phyloP scores from a whole-genome alignment of 2,329 filamentous ascomycete species.

The Fusarium goolgardi region DNA sequence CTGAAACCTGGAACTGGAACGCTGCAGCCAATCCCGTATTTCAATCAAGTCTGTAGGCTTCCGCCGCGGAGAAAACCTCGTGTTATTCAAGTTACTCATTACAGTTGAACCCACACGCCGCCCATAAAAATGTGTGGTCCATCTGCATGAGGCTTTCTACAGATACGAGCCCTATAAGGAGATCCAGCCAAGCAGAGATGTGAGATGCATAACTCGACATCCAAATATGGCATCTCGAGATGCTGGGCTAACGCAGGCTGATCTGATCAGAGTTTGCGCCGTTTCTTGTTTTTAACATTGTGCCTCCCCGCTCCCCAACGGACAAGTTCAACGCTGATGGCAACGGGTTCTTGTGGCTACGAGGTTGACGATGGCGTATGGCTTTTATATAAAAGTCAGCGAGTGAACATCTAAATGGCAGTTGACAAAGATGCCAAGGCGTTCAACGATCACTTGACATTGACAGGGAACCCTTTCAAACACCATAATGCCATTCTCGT shows the following conservation, averaged over 20 bases:
- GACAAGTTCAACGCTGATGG: constrained; percentile 6
- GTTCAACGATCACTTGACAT: constrained; percentile 11
- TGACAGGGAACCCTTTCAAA: constrained; percentile 1
- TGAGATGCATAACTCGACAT: constrained; percentile 6
- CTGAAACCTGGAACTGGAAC: background rate
- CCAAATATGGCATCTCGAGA: constrained; percentile 32
- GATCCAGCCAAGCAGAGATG: constrained; percentile 19
- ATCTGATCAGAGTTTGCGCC: constrained; percentile 32
- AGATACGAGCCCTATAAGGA: constrained; percentile 37
- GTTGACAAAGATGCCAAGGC: constrained; percentile 4
- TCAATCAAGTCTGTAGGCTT: constrained; percentile 23
- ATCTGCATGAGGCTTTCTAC: constrained; percentile 28
- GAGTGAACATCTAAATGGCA: background rate
- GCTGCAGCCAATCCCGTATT: constrained; percentile 28
- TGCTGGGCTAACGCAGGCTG: constrained; percentile 13
- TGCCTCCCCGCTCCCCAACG: constrained; percentile 16
- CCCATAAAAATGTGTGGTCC: constrained; percentile 23
- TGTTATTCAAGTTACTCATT: constrained; percentile 13
- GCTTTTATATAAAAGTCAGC: background rate
- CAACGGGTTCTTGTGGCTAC: constrained; percentile 4
- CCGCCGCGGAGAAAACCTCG: constrained; percentile 15
- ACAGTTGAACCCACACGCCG: constrained; percentile 35
- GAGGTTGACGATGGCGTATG: constrained; percentile 1
- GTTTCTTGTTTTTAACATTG: constrained; percentile 11
- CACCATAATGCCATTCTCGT: background rate